Evolutionary conservation across 257 asterid species (phyloP), one percentile per base, ranked within the genome.

Genomic region (Lavandula angustifolia): DNA sequence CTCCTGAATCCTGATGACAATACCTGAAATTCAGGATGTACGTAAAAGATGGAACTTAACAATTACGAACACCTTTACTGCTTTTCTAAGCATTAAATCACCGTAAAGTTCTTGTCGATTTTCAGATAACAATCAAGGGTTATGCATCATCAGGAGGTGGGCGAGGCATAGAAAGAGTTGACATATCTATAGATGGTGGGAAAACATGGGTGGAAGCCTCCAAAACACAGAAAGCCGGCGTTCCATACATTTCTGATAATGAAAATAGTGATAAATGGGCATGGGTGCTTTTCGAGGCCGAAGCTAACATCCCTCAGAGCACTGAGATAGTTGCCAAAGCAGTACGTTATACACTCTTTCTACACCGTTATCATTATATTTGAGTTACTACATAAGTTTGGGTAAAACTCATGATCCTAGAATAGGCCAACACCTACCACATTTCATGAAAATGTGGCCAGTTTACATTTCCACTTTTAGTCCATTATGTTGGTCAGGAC

Each of bases 131-230:
- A 41, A 75, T 94, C 59, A 90, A 86, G 84, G 99, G 99, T 57
- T 94, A 94, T 18, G 99, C 99, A 3, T 88, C 78, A 48, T 84
- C 99, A 62, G 99, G 99, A 67, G 99, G 99, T 31, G 99, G 96
- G 3, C 85, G 97, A 37, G 97, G 99, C 76, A 90, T 94, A 40
- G 99, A 94, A 78, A 80, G 99, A 73, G 94, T 94, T 31, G 99
- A 94, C 61, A 47, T 87, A 72, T 94, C 97, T 68, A 55, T 84
- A 14, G 87, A 94, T 67, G 95, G 97, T 7, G 97, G 96, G 68
- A 90, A 84, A 76, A 83, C 95, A 33, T 94, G 97, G 97, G 60
- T 80, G 64, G 99, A 94, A 82, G 97, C 96, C 74, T 60, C 85
- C 67, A 87, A 83, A 72, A 82, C 66, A 68, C 99, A 90, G 78